phyloP scores from a whole-genome alignment of 768 basidiomycete species.

The Calocera cornea region DNA sequence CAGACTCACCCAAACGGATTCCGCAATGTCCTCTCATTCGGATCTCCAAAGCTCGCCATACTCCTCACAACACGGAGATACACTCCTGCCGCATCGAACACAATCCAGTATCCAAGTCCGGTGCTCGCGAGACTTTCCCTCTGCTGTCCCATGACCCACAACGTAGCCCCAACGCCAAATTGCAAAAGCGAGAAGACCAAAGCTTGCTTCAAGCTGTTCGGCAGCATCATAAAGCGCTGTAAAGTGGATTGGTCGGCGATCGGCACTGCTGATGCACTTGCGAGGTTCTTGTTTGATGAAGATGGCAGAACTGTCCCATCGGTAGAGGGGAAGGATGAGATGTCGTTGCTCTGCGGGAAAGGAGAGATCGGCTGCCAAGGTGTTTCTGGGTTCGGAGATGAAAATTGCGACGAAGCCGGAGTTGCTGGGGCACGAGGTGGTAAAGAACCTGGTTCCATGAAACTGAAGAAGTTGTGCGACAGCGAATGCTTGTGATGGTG shows the following conservation, averaged over 20 bases:
- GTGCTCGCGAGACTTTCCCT: conserved; percentile 76
- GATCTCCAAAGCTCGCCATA: conserved; percentile 17
- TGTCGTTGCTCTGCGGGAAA: conserved; percentile 14
- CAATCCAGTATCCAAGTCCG: conserved; percentile 89
- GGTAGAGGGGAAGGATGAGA: neutral
- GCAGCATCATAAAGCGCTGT: neutral
- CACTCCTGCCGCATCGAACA: conserved; percentile 85
- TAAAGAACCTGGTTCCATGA: conserved; percentile 60
- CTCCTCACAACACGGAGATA: conserved; percentile 30
- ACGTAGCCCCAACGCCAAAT: conserved; percentile 28
- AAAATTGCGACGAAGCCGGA: conserved; percentile 16
- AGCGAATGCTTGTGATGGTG: conserved; percentile 90
- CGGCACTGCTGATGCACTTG: neutral
- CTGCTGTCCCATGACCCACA: conserved; percentile 87
- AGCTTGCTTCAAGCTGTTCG: conserved; percentile 2
- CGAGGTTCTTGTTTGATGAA: neutral
- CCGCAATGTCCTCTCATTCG: conserved; percentile 18
- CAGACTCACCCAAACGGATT: conserved; percentile 48
- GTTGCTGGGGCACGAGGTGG: conserved; percentile 22
- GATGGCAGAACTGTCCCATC: neutral
- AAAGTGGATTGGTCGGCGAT: neutral
- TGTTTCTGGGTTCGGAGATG: conserved; percentile 44
- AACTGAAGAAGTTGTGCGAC: conserved; percentile 91
- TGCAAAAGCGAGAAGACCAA: conserved; percentile 22
- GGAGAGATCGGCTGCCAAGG: conserved; percentile 53